phyloP scores from a whole-genome alignment of 805 yeast genomes.

The Candida argentea region DNA sequence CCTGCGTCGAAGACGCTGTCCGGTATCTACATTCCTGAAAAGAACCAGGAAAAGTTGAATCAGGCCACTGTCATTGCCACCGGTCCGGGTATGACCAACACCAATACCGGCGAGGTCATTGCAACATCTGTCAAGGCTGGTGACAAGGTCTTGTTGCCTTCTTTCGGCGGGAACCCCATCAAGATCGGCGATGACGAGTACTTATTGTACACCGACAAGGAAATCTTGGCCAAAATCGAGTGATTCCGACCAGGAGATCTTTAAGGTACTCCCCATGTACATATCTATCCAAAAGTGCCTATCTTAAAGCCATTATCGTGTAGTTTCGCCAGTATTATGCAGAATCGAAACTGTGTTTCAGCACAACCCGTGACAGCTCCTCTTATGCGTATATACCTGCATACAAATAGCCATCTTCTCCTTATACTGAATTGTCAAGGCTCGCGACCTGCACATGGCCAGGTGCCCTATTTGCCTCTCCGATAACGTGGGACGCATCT shows the following conservation, averaged over 20 bases:
- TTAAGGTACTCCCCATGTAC: too few relatives aligned
- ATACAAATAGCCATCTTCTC: too few relatives aligned
- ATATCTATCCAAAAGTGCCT: too few relatives aligned
- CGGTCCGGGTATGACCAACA: constrained; percentile 84
- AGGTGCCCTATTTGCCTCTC: not conserved
- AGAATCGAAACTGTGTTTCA: too few relatives aligned
- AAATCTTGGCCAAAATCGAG: constrained; percentile 86
- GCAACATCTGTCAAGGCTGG: constrained; percentile 76
- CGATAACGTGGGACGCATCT: not conserved
- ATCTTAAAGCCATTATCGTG: too few relatives aligned
- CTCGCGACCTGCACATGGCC: too few relatives aligned
- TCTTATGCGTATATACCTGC: too few relatives aligned
- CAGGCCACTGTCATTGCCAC: constrained; percentile 88
- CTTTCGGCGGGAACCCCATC: constrained; percentile 85
- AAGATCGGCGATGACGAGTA: constrained; percentile 80
- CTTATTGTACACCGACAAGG: constrained; percentile 84
- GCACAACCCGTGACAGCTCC: too few relatives aligned
- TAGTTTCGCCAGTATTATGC: too few relatives aligned
- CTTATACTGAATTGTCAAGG: too few relatives aligned
- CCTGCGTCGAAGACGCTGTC: constrained; percentile 87
- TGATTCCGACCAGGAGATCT: constrained; percentile 1
- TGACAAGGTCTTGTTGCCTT: constrained; percentile 89
- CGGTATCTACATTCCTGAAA: constrained; percentile 91
- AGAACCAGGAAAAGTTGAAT: constrained; percentile 88
- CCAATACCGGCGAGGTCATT: constrained; percentile 58